These are phyloP conservation scores for Eimeria falciformis DNA, from an alignment of 169 alveolate genomes.

Conservation along the genomic window DNA sequence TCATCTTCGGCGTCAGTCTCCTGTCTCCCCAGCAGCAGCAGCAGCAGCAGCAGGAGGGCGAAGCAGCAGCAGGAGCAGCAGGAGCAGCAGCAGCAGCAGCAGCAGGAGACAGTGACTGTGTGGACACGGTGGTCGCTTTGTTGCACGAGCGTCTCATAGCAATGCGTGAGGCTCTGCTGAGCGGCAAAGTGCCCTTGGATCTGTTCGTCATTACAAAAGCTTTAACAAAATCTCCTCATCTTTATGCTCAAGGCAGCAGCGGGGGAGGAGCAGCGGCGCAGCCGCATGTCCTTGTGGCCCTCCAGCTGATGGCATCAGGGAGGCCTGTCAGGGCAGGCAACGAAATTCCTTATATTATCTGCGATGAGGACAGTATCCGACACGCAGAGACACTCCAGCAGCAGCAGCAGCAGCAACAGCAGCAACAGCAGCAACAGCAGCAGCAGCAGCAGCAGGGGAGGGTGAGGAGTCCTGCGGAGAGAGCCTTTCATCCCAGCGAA, in stretches of 20 bases:
- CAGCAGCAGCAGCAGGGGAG: slow-evolving; percentile 67
- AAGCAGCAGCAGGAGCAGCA: not conserved
- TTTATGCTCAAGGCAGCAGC: slow-evolving; percentile 91
- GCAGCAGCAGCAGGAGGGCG: slow-evolving; percentile 8
- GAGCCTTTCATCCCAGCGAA: slow-evolving; percentile 74
- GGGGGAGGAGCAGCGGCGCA: slow-evolving; percentile 93
- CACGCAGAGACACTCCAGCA: slow-evolving; percentile 1
- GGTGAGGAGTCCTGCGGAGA: slow-evolving; percentile 44
- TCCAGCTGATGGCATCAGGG: slow-evolving; percentile 72
- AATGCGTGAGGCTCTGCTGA: slow-evolving; percentile 81
- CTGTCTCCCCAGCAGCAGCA: slow-evolving; percentile 2
- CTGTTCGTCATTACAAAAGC: slow-evolving; percentile 95
- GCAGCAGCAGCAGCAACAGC: slow-evolving; percentile 81
- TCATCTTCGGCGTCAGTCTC: slow-evolving; percentile 75
- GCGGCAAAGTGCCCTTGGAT: slow-evolving; percentile 86
- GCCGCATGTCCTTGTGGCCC: slow-evolving; percentile 93
- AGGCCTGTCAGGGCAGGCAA: slow-evolving; percentile 89
- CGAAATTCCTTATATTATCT: slow-evolving; percentile 94
- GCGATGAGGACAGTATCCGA: slow-evolving; percentile 84
- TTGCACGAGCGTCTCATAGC: slow-evolving; percentile 90
- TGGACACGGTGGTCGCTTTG: slow-evolving; percentile 86
- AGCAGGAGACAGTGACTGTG: slow-evolving; percentile 58
- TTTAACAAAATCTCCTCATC: slow-evolving; percentile 94
- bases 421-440: slow-evolving; percentile 82
- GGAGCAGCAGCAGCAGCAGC: not conserved